Base-by-base conservation (phyloP, 1,139 yeast species). In the Pichia sp. region DNA sequence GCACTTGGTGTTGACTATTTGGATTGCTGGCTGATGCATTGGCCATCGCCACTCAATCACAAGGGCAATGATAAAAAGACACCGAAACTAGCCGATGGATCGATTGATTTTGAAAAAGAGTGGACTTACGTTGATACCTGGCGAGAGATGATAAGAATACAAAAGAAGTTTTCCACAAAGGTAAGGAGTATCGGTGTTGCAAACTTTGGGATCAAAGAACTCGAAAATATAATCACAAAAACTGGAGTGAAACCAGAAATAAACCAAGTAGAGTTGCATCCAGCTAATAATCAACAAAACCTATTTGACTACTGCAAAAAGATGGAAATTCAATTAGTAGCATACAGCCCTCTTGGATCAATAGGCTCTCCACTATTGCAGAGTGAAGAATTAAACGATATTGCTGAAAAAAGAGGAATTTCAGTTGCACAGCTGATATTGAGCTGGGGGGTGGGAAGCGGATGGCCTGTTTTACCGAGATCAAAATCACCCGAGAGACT, bases 341-440 rank as follows among this genome's bases (percentile, higher is more conserved):
- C 80, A 14, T 77, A 71, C 52, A 73, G 80, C 9, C 83, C 83
- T 27, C 61, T 76, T 44, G 83, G 83, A 6, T 66, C 77, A 9
- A 50, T 56, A 11, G 73, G 71, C 30, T 72, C 78, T 12, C 79
- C 81, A 34, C 55, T 72, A 33, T 51, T 69, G 41, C 59, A 65
- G 42, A 59, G 70, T 37, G 60, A 62, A 23, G 48, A 60, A 9
- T 61, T 75, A 9, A 39, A 51, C 17, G 52, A 54, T 18, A 48
- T 76, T 41, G 73, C 77, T 22, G 50, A 60, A 23, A 67, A 65
- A 50, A 59, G 72, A 46, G 49, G 52, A n/a, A 64, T 63, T 21
- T 53, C 61, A 17, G 62, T 70, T 2, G 71, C 71, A 13, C 69
- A 65, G 41, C 61, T 74, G 9, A 56, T 74, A 43, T 53, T 67